phyloP scores from a whole-genome alignment of 2,329 filamentous ascomycete genomes.

The Colletotrichum musicola region DNA sequence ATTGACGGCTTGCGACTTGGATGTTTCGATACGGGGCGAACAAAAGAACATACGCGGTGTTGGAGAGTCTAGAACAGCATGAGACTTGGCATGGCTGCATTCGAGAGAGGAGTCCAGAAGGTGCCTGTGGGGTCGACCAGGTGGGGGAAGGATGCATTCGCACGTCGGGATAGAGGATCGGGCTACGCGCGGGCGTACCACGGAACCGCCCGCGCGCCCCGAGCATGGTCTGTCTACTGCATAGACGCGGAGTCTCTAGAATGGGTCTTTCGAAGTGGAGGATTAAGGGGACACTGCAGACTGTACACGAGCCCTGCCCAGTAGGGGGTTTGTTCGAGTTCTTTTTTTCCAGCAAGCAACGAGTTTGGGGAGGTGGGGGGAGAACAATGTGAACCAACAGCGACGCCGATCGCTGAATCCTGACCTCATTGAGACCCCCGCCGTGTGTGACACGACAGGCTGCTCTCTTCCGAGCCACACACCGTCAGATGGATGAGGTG shows the following conservation, averaged over 20 bases:
- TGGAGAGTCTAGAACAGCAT: conserved; percentile 24
- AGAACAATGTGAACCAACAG: conserved; percentile 16
- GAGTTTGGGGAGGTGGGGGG: background rate
- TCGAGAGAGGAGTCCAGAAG: conserved; percentile 18
- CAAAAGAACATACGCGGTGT: conserved; percentile 14
- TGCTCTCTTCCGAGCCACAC: too few species aligned
- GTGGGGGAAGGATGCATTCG: conserved; percentile 15
- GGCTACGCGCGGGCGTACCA: background rate
- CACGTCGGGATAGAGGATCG: conserved; percentile 7
- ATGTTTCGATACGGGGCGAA: conserved; percentile 26
- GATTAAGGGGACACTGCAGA: conserved; percentile 5
- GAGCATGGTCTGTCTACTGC: conserved; percentile 1
- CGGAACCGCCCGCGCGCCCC: background rate
- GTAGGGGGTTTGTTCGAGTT: conserved; percentile 1
- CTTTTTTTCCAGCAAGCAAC: conserved; percentile 6
- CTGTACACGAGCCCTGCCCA: conserved; percentile 15
- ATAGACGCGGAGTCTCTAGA: conserved; percentile 7
- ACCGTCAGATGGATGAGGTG: too few species aligned
- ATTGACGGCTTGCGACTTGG: conserved; percentile 12
- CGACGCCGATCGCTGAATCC: conserved; percentile 3
- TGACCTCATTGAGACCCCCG: background rate
- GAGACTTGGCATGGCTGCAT: conserved; percentile 14
- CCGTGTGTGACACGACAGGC: too few species aligned
- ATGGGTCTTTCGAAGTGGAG: background rate
- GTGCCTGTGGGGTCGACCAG: conserved; percentile 24